Conservation (phyloP, 1,139 yeast genomes). For the Pichia sp. region DNA sequence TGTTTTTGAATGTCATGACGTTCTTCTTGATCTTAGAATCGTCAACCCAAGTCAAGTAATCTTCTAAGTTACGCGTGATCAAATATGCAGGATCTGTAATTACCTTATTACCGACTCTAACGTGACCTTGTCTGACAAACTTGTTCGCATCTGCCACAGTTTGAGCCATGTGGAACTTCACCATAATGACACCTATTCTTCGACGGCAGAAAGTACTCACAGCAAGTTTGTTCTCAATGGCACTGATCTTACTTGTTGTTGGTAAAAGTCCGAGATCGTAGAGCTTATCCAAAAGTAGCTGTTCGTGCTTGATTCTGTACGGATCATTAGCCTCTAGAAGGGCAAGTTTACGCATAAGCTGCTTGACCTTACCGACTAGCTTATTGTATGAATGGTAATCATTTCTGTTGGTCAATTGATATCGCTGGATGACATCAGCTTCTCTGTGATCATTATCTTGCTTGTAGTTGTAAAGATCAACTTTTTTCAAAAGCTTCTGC, state of each 20-base stretch:
- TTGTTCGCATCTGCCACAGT: slow-evolving; percentile 83
- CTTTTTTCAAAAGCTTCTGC: slow-evolving; percentile 88
- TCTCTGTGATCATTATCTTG: slow-evolving; percentile 95
- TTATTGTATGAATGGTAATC: slow-evolving; percentile 93
- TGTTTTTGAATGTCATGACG: slow-evolving; percentile 81
- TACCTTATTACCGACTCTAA: slow-evolving; percentile 93
- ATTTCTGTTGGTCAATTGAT: slow-evolving; percentile 89
- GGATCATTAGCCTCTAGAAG: slow-evolving; percentile 83
- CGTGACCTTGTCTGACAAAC: slow-evolving; percentile 94
- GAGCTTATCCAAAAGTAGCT: slow-evolving; percentile 74
- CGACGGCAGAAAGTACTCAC: slow-evolving; percentile 92
- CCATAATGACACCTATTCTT: slow-evolving; percentile 92
- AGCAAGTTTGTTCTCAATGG: slow-evolving; percentile 81
- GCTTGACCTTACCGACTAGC: slow-evolving; percentile 85
- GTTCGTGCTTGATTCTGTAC: slow-evolving; percentile 80
- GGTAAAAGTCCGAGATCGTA: slow-evolving; percentile 83
- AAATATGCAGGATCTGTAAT: slow-evolving; percentile 94
- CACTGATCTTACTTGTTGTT: slow-evolving; percentile 84
- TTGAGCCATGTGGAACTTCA: slow-evolving; percentile 91
- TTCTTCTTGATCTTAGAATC: slow-evolving; percentile 87
- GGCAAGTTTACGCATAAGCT: slow-evolving; percentile 78
- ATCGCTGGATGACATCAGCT: slow-evolving; percentile 89
- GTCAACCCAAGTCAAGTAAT: slow-evolving; percentile 96
- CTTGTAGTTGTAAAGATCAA: slow-evolving; percentile 96
- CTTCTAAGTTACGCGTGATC: slow-evolving; percentile 90